Base-by-base conservation (phyloP, 2,329 filamentous ascomycete genomes). In the Bipolaris cookei region DNA sequence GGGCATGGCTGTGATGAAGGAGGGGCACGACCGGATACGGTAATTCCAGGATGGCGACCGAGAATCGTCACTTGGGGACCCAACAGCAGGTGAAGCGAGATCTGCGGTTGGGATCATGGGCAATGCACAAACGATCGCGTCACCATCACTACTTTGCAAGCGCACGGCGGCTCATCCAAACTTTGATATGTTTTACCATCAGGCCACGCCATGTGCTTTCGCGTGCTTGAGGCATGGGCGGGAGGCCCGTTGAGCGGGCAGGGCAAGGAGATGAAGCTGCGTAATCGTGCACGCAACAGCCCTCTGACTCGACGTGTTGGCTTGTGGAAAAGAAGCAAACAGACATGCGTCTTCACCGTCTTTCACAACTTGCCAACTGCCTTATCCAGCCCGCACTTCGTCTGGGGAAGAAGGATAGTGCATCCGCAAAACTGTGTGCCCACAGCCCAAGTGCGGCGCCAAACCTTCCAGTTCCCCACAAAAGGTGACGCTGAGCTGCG, bases 401-500 rank as follows among this genome's bases (percentile, higher is more conserved):
- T 66, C 65, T 71, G 69, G 65, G 69, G 68, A 65, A 62, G 44
- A 42, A 35, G 57, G 62, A 64, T 66, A 65, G 69, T 54, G 66
- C 67, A 68, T 72, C 71, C 71, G 69, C 56, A 47, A 63, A 54
- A 55, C 58, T 58, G 63, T 63, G 56, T 63, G 66, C 57, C 56
- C 54, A 56, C 56, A 64, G 63, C 46, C 56, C 58, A 59, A 63
- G 59, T 58, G 56, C 45, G 58, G 62, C 64, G 69, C 63, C 54
- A 63, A 39, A 69, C 63, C 55, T 66, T 62, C 61, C 59, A 59
- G 63, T 51, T 61, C 69, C 68, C 71, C 71, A 72, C 69, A 69
- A 74, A 70, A 66, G 68, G 69, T 74, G 73, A 74, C 71, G 71
- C 64, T 67, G 64, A 48, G 57, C 61, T 64, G 62, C 56, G 16